phyloP scores from a whole-genome alignment of 2,329 filamentous ascomycete species.

The Xenoacremonium recifei region DNA sequence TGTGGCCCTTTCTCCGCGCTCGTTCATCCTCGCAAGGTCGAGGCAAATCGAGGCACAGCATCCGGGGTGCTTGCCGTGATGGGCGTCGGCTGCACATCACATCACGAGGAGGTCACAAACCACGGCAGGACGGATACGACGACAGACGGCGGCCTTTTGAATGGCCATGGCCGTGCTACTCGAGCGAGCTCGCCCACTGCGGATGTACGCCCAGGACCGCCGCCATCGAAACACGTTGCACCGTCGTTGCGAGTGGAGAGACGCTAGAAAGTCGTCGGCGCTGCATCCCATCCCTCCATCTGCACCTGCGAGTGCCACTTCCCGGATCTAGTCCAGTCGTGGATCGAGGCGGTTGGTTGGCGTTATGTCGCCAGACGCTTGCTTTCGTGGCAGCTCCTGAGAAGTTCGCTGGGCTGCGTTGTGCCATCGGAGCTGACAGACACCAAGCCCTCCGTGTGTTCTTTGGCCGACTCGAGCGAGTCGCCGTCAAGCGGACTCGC shows the following conservation, averaged over 20 bases:
- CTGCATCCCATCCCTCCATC: conserved; percentile 13
- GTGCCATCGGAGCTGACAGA: conserved; percentile 18
- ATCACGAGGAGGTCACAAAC: too few species aligned
- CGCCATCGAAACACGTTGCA: conserved; percentile 26
- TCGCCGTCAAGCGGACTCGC: conserved; percentile 14
- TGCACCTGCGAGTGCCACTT: conserved; percentile 31
- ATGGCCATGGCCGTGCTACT: conserved; percentile 23
- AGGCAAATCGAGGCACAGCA: too few species aligned
- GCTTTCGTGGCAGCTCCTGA: conserved; percentile 40
- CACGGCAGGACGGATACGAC: background rate
- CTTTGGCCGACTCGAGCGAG: conserved; percentile 16
- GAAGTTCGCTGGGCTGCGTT: conserved; percentile 22
- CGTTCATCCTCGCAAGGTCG: too few species aligned
- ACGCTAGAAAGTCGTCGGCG: conserved; percentile 8
- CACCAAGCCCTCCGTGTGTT: conserved; percentile 16
- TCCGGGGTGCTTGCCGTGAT: too few species aligned
- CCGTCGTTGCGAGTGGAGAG: conserved; percentile 19
- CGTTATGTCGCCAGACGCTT: conserved; percentile 29
- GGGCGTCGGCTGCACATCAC: too few species aligned
- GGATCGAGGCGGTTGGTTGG: conserved; percentile 23
- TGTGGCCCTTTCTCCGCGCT: too few species aligned
- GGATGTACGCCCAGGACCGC: conserved; percentile 20
- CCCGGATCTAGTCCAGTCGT: conserved; percentile 25
- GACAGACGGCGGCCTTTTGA: conserved; percentile 5
- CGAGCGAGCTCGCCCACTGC: conserved; percentile 19